phyloP scores from a whole-genome alignment of 257 asterid genomes.

The Oldenlandia corymbosa region DNA sequence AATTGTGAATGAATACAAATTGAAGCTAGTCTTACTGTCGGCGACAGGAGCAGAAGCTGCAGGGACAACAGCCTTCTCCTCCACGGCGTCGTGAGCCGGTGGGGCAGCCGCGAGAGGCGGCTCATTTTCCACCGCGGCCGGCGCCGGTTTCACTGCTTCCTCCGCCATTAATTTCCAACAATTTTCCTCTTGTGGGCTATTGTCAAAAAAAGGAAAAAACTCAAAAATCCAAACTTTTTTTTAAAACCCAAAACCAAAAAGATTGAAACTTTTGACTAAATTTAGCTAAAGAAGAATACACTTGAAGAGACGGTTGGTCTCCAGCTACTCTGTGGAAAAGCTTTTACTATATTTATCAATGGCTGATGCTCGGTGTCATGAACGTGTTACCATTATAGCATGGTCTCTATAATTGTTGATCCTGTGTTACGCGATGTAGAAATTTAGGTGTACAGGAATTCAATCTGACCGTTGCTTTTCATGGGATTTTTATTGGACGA shows the following conservation, averaged over 20 bases:
- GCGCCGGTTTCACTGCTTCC: constrained; percentile 18
- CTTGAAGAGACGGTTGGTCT: neutral
- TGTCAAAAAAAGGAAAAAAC: too few relatives aligned
- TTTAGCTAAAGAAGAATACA: neutral
- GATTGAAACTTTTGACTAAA: constrained; percentile 1
- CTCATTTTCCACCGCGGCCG: constrained; percentile 30
- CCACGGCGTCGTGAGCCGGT: constrained; percentile 23
- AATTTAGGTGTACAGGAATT: neutral
- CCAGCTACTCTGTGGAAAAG: neutral
- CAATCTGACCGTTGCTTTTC: neutral
- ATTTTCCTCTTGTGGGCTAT: neutral
- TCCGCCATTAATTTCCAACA: constrained; percentile 22
- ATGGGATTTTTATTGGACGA: neutral
- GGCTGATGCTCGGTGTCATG: constrained; percentile 15
- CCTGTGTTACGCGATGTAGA: neutral
- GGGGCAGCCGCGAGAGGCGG: constrained; percentile 37
- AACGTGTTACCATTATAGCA: constrained; percentile 5
- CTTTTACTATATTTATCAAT: constrained; percentile 19
- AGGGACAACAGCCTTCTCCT: constrained; percentile 37
- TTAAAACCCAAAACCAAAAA: constrained; percentile 1
- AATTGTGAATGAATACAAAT: too few relatives aligned
- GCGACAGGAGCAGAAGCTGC: constrained; percentile 17
- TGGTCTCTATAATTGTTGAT: neutral
- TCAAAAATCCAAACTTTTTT: neutral
- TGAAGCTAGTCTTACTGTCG: constrained; percentile 11